A percentile compares a stretch with the other conserved stretches of the same genome.
These are phyloP conservation scores for Alternaria sp. DNA, from an alignment of 2,329 filamentous ascomycete genomes.

Conservation along the genomic window DNA sequence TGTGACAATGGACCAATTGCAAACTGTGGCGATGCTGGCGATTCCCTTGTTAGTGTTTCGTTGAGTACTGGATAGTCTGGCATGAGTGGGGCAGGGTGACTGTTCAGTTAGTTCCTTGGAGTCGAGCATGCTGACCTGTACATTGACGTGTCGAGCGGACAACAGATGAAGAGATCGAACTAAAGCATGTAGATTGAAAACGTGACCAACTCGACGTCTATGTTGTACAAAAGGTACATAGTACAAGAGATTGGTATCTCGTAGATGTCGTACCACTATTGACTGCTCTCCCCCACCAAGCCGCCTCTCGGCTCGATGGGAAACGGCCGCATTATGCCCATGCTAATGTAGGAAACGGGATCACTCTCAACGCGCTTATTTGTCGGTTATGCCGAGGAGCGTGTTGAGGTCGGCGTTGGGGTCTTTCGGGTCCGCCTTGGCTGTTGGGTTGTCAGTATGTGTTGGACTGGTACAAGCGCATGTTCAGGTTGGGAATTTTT, in stretches of 20 bases:
- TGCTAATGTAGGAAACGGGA: constrained; percentile 31
- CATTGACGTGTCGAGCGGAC: neutral
- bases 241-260: constrained; percentile 46
- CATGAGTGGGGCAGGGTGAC: neutral
- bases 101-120: neutral
- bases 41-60: neutral
- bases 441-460: constrained; percentile 47
- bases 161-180: constrained; percentile 5
- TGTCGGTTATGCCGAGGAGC: constrained; percentile 49
- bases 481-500: neutral
- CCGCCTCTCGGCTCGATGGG: constrained; percentile 22
- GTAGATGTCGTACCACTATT: constrained; percentile 29
- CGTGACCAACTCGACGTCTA: constrained; percentile 49
- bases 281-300: constrained; percentile 24
- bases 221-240: constrained; percentile 54
- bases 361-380: constrained; percentile 30
- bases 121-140: neutral
- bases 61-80: neutral
- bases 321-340: constrained; percentile 29
- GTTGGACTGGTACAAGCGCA: neutral
- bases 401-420: constrained; percentile 94
- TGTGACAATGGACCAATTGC: neutral
- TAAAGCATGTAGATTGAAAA: constrained; percentile 46
- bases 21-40: neutral
- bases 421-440: constrained; percentile 74